Percentiles rank a stretch among this genome's conserved stretches.
Evolutionary conservation across 169 alveolate genomes (phyloP).

Genomic region (Miamiensis avidus): DNA sequence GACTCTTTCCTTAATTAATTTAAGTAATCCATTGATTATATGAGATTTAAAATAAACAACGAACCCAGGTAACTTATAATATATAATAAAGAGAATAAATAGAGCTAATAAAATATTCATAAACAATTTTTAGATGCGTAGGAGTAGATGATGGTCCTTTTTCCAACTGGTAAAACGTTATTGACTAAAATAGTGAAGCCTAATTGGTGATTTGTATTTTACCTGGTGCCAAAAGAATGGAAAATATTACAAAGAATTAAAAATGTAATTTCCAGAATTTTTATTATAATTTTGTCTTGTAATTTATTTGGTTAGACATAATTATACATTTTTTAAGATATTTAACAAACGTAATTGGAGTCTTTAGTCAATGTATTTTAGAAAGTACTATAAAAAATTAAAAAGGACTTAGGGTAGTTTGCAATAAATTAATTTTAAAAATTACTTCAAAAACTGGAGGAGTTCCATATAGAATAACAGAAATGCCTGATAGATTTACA

Average conservation of each 20-base stretch:
- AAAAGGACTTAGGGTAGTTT: not conserved
- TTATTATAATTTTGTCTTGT: too few species aligned
- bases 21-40: not conserved
- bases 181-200: not conserved
- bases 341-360: not conserved
- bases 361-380: too few species aligned
- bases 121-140: not conserved
- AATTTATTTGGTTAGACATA: not conserved
- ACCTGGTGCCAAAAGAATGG: not conserved
- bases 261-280: not conserved
- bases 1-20: not conserved
- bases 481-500: not conserved
- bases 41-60: not conserved
- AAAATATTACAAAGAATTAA: not conserved
- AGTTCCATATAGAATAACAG: not conserved
- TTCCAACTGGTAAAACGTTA: not conserved
- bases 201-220: not conserved
- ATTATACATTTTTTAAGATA: not conserved
- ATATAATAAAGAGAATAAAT: too few species aligned
- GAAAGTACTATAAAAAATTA: not conserved
- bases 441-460: not conserved
- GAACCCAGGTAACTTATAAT: not conserved
- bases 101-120: not conserved
- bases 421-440: not conserved
- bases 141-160: not conserved